phyloP scores from a whole-genome alignment of 192 early-diverging fungal genomes.

The Globomyces pollinis-pini region DNA sequence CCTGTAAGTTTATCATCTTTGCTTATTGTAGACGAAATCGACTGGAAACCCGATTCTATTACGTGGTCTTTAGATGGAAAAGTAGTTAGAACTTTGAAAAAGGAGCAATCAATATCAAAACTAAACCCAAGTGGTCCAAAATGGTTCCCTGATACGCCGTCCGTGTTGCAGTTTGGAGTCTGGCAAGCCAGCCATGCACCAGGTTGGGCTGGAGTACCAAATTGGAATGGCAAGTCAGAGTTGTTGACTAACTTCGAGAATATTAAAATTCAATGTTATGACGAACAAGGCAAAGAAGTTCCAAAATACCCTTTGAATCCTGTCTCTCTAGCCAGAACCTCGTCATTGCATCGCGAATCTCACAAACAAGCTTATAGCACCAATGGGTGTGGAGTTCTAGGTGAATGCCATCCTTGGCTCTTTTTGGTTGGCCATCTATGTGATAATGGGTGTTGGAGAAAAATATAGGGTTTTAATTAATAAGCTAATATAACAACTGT shows the following conservation, averaged over 20 bases:
- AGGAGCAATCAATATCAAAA: not conserved
- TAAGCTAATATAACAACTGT: too few relatives aligned
- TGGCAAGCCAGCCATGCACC: not conserved
- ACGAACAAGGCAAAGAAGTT: not conserved
- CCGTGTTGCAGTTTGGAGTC: not conserved
- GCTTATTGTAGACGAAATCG: too few relatives aligned
- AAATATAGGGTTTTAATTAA: too few relatives aligned
- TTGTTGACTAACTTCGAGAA: not conserved
- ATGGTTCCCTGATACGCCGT: slow-evolving; percentile 3
- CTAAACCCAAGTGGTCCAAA: too few relatives aligned
- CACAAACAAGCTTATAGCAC: too few relatives aligned
- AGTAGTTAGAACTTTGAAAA: not conserved
- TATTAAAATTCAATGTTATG: slow-evolving; percentile 5
- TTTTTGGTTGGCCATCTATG: too few relatives aligned
- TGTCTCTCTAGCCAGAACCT: too few relatives aligned
- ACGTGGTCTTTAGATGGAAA: slow-evolving; percentile 1
- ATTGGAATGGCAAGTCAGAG: not conserved
- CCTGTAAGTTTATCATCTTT: too few relatives aligned
- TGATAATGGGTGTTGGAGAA: too few relatives aligned
- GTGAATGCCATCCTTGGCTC: too few relatives aligned
- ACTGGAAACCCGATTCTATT: slow-evolving; percentile 11
- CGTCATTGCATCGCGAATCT: too few relatives aligned
- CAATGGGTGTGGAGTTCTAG: too few relatives aligned
- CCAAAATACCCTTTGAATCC: not conserved
- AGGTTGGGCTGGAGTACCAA: slow-evolving; percentile 4